Evolutionary conservation across 139 green algal genomes (phyloP), one percentile per base, ranked within the genome.

Genomic region (Astrephomene gubernaculifera): DNA sequence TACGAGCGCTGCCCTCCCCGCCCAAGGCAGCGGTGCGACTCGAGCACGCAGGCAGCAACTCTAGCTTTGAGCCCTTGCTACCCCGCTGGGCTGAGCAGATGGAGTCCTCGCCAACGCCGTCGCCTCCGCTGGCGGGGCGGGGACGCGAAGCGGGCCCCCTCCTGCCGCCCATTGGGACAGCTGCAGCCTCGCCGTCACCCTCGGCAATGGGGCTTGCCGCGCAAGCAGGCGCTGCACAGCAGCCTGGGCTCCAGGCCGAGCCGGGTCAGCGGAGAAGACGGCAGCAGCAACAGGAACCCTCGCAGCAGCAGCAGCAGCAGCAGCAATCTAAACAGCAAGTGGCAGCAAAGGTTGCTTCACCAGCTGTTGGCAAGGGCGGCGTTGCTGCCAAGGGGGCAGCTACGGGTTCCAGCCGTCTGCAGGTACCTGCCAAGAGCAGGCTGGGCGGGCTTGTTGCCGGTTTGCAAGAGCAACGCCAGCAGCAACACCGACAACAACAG

Each of bases 31-130:
- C 43, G 0, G 61, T 22, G 1, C 41, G 78, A 25, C 25, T 17
- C 31, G 57, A 67, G 19, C 63, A 64, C 21, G 67, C 38, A n/a
- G 64, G 43, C 43, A 72, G 63, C 43, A 53, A 63, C 24, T 76
- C 45, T 25, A 76, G 63, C 45, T 25, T 85, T 1, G 79, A 85
- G 19, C 49, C 79, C 4, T 17, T 71, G 63, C 44, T 85, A 64
- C 79, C 79, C 1, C 29, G 61, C 7, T 85, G 79, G 79, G 53
- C 63, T 0, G 79, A 85, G 38, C 79, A 85, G 25, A 31, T 85
- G 44, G 79, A 75, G 5, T 85, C n/a, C n/a, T n/a, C n/a, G n/a
- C n/a, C n/a, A n/a, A n/a, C n/a, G n/a, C n/a, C n/a, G n/a, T n/a
- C n/a, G n/a, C n/a, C n/a, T n/a, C n/a, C n/a, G n/a, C n/a, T n/a